These are phyloP conservation scores for Rhizophagus clarus DNA, from an alignment of 192 early-diverging fungal species.

Conservation along the genomic window DNA sequence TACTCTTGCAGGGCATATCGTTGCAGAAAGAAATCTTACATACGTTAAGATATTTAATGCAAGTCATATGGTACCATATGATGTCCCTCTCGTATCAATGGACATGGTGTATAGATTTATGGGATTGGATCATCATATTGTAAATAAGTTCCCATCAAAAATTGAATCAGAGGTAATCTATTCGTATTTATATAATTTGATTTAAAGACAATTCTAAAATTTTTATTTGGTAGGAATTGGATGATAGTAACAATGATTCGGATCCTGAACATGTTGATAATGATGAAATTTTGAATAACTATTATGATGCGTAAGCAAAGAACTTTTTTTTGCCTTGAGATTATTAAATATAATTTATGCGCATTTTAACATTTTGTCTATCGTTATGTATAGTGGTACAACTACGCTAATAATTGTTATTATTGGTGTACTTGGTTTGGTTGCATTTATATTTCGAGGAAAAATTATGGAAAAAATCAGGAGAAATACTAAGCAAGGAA, in stretches of 20 bases:
- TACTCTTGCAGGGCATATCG: slow-evolving; percentile 44
- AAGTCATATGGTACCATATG: slow-evolving; percentile 90
- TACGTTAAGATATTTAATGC: slow-evolving; percentile 84
- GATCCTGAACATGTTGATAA: neutral
- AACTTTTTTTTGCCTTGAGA: neutral
- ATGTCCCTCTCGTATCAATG: slow-evolving; percentile 72
- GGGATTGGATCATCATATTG: slow-evolving; percentile 36
- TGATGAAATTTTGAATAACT: neutral
- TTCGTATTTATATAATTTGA: neutral
- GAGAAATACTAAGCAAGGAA: neutral
- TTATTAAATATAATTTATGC: no score
- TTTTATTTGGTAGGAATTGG: neutral
- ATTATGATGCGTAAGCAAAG: neutral
- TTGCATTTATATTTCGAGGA: neutral
- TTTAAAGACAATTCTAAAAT: neutral
- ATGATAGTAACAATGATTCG: neutral
- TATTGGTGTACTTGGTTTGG: neutral
- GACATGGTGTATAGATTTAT: slow-evolving; percentile 93
- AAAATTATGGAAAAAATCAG: neutral
- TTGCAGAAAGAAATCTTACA: slow-evolving; percentile 61
- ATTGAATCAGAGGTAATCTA: neutral
- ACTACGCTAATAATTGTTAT: neutral
- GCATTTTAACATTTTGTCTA: neutral
- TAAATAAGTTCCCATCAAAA: neutral
- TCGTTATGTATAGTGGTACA: neutral